These are phyloP conservation scores for Pyricularia sp. DNA, from an alignment of 2,329 filamentous ascomycete genomes.

Conservation along the genomic window DNA sequence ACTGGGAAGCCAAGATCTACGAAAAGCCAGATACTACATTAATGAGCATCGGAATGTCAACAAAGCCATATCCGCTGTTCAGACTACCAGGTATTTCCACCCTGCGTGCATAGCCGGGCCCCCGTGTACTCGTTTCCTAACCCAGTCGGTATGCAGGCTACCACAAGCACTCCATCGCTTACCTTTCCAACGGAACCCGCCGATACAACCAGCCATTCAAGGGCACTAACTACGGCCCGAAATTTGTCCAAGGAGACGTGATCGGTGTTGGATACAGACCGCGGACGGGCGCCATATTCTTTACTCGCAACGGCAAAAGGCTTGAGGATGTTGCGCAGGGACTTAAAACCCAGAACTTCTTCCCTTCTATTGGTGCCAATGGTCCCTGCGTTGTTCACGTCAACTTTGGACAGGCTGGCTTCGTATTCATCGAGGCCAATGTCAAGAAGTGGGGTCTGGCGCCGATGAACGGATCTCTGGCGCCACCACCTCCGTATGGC, in stretches of 20 bases:
- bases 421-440: constrained; percentile 98
- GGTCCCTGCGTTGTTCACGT: constrained; percentile 88
- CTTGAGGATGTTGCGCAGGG: constrained; percentile 90
- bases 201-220: constrained; percentile 88
- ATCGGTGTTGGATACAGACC: constrained; percentile 92
- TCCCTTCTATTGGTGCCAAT: constrained; percentile 92
- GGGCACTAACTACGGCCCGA: constrained; percentile 66
- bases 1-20: constrained; percentile 98
- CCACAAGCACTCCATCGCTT: constrained; percentile 86
- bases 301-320: constrained; percentile 95
- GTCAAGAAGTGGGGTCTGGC: constrained; percentile 99
- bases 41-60: constrained; percentile 85
- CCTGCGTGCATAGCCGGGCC: not conserved
- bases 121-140: not conserved
- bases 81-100: constrained; percentile 62
- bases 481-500: constrained; percentile 90
- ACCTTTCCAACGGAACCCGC: constrained; percentile 74
- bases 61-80: constrained; percentile 94
- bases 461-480: constrained; percentile 87
- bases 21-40: constrained; percentile 85
- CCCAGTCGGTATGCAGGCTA: constrained; percentile 44
- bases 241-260: constrained; percentile 85
- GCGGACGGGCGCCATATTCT: constrained; percentile 89
- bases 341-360: constrained; percentile 90
- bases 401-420: constrained; percentile 95